Base-by-base conservation (phyloP, 2,329 filamentous ascomycete genomes). In the Aspergillus quadrilineatus region DNA sequence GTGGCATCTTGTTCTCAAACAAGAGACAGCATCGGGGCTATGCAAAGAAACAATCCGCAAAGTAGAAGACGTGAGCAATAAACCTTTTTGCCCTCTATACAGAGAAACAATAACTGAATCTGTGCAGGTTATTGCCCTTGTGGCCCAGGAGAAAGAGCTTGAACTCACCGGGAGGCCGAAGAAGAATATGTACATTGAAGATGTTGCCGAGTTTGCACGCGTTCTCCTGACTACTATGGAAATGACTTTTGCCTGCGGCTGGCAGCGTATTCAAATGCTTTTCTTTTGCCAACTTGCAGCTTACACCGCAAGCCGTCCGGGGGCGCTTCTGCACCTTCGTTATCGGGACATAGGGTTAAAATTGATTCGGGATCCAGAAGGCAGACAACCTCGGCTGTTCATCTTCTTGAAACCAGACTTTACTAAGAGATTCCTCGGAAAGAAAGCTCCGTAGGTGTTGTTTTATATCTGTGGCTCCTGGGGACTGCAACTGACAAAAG, bases 121-220 rank as follows among this genome's bases (percentile, higher is more conserved):
- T 32, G 9, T 28, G 51, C 58, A 72, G 69, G 46, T 71, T 2
- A 46, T 72, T 28, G 66, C 65, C 7, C 55, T 66, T 45, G 57
- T 72, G 14, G 60, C 64, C 9, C 55, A 36, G 39, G 53, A 71
- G 37, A 67, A 72, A 53, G 55, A 62, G 1, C 62, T 73, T 12
- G 52, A 57, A 15, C 51, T 67, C 30, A 46, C 53, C 17, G n/a
- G 17, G 17, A 49, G 58, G 32, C 60, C 56, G 46, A 72, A 71
- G 61, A 58, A 58, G 45, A 69, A 59, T 14, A 73, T 73, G 55
- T 72, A 67, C 59, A 59, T 71, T 50, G 58, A 72, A 57, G 65
- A 72, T 63, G 54, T 72, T 6, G 62, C 62, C 17, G 61, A 72
- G 58, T 71, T 69, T 51, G 59, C 65, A 0, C 51, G 57, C 29